Evolutionary conservation across 1,284 basidiomycete species (phyloP).

Genomic region (Chondrostereum purpureum): DNA sequence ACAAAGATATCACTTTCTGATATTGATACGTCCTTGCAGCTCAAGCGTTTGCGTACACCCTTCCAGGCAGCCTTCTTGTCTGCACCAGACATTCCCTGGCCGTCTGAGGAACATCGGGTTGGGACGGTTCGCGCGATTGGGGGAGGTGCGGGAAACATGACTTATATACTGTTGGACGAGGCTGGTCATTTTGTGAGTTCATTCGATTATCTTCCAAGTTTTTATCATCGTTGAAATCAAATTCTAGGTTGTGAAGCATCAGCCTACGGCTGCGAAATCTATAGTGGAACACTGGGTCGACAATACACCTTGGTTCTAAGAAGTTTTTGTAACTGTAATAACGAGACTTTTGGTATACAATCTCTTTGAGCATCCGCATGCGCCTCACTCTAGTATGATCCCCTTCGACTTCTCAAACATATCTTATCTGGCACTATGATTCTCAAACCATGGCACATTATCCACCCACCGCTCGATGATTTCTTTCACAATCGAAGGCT

Average conservation of each 20-base stretch:
- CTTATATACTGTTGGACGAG: conserved; percentile 18
- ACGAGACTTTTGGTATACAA: too few relatives aligned
- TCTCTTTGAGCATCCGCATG: too few relatives aligned
- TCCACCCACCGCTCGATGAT: conserved; percentile 20
- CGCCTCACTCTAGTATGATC: too few relatives aligned
- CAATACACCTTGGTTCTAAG: conserved; percentile 15
- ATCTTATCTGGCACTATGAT: too few relatives aligned
- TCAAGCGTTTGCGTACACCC: conserved; percentile 21
- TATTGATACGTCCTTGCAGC: conserved; percentile 14
- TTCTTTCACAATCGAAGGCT: conserved; percentile 17
- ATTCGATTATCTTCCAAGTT: conserved; percentile 11
- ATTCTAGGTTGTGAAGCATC: conserved; percentile 17
- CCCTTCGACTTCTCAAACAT: too few relatives aligned
- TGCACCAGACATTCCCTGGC: conserved; percentile 23
- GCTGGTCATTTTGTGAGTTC: conserved; percentile 21
- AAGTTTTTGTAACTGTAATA: too few relatives aligned
- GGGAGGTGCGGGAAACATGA: conserved; percentile 23
- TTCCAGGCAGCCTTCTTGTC: conserved; percentile 22
- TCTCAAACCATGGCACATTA: conserved; percentile 15
- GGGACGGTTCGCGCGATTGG: conserved; percentile 24
- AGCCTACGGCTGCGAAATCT: conserved; percentile 17
- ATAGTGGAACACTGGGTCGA: conserved; percentile 20
- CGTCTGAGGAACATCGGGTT: conserved; percentile 12
- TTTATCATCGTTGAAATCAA: neutral
- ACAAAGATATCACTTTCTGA: neutral